A percentile compares a stretch with the other conserved stretches of the same genome.
Conservation (phyloP, 352 stramenopile species). For the Thalassiosira exigua region DNA sequence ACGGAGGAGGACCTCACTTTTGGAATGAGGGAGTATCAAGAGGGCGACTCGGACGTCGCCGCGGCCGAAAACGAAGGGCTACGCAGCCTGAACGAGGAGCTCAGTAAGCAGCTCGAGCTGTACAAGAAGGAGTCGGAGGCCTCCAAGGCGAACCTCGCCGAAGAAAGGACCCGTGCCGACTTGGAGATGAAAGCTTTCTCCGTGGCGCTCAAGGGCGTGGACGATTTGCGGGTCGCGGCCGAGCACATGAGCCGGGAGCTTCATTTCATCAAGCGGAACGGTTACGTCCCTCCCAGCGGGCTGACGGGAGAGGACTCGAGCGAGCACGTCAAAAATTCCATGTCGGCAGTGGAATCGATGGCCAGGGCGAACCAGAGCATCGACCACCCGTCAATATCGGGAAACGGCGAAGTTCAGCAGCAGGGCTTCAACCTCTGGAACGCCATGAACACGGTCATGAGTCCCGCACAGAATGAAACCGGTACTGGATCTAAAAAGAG, state of each 20-base stretch:
- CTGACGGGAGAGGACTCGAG: conserved; percentile 47
- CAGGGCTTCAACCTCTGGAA: conserved; percentile 59
- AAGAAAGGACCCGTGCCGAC: conserved; percentile 53
- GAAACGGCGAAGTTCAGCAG: too few relatives aligned
- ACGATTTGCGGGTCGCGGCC: conserved; percentile 62
- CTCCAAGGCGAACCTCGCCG: conserved; percentile 38
- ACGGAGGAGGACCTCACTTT: conserved; percentile 62
- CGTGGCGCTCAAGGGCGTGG: conserved; percentile 59
- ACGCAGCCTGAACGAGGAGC: conserved; percentile 54
- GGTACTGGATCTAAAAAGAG: neutral
- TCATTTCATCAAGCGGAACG: conserved; percentile 58
- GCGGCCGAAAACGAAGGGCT: conserved; percentile 58
- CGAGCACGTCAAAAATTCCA: conserved; percentile 46
- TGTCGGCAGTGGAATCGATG: conserved; percentile 55
- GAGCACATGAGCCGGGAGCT: conserved; percentile 69
- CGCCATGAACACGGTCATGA: conserved; percentile 43
- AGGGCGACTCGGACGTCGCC: conserved; percentile 20
- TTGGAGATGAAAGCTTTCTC: conserved; percentile 71
- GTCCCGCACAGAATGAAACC: conserved; percentile 6
- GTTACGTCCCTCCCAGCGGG: conserved; percentile 55
- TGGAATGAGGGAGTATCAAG: conserved; percentile 43
- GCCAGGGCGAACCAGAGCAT: conserved; percentile 56
- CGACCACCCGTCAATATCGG: conserved; percentile 38
- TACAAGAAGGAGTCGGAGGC: conserved; percentile 56
- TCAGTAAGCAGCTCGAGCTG: conserved; percentile 57